Evolutionary conservation across 129 eudicot genomes (phyloP), one percentile per base, ranked within the genome.

Genomic region (Artemisia annua): DNA sequence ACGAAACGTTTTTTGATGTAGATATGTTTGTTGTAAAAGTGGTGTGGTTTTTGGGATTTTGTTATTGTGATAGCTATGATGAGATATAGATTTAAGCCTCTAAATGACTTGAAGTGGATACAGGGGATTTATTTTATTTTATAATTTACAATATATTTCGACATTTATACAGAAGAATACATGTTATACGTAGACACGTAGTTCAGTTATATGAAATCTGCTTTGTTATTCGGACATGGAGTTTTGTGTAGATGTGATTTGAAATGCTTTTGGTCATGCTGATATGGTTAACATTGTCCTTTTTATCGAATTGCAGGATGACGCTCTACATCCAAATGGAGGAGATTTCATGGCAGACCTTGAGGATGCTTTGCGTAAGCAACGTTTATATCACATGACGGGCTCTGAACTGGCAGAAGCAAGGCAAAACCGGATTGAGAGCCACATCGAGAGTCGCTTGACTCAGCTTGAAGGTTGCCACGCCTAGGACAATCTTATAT

Each of bases 401-500:
- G 84, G 91, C 63, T 75, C 74, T 78, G 83, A 64, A 65, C 69
- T 95, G 84, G 67, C 84, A n/a, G 86, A 85, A 77, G 55, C 82
- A 52, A 88, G 81, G 82, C 87, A 88, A 59, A 80, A 68, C 22
- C 92, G 99, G 70, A 66, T 83, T 7, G 82, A 76, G 67, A 87
- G 88, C 77, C 88, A 76, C 30, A 80, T 95, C 63, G 83, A 88
- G 76, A 85, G 84, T 82, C 97, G 97, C 4, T 61, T 95, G 62
- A 74, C 87, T 60, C 96, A 90, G 78, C 97, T 95, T 74, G 97
- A 88, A 80, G 99, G 99, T 94, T 83, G 59, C 62, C 66, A 44
- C 72, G 51, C 48, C 43, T 28, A 28, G 58, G 15, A 59, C 20
- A 39, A 32, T 18, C 64, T 3, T 69, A 46, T 64, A 57, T 18